These are phyloP conservation scores for Russula sp. DNA, from an alignment of 768 basidiomycete genomes.

Conservation along the genomic window DNA sequence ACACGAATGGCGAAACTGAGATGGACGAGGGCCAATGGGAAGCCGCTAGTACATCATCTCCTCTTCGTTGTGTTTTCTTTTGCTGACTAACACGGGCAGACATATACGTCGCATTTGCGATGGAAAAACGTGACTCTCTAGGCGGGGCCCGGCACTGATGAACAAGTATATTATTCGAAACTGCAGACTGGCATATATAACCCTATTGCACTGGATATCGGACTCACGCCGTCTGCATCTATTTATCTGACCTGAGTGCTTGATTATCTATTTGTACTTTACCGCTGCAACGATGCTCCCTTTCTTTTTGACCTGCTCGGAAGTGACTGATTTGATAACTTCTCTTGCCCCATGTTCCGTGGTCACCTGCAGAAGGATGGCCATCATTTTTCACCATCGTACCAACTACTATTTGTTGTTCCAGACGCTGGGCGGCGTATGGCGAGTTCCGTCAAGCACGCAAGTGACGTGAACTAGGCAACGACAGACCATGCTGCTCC, in stretches of 20 bases:
- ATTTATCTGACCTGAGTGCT: not conserved
- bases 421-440: not conserved
- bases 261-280: constrained; percentile 2
- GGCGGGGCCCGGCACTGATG: constrained; percentile 1
- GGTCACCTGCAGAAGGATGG: not conserved
- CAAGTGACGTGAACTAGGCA: not conserved
- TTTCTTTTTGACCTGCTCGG: not conserved
- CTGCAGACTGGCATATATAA: constrained; percentile 1
- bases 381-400: not conserved
- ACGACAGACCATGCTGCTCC: not conserved
- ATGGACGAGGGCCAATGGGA: constrained; percentile 98
- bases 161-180: constrained; percentile 7
- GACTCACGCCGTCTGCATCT: constrained; percentile 1
- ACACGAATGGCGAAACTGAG: constrained; percentile 74
- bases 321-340: not conserved
- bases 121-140: constrained; percentile 51
- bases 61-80: not conserved
- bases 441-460: not conserved
- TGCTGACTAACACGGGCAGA: constrained; percentile 43
- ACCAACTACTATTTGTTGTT: no score
- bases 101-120: constrained; percentile 90
- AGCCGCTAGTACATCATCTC: constrained; percentile 78
- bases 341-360: not conserved
- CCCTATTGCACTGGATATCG: not conserved
- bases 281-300: not conserved